Conservation (phyloP, 176 grass and related monocot genomes). For the Oryza coarctata region DNA sequence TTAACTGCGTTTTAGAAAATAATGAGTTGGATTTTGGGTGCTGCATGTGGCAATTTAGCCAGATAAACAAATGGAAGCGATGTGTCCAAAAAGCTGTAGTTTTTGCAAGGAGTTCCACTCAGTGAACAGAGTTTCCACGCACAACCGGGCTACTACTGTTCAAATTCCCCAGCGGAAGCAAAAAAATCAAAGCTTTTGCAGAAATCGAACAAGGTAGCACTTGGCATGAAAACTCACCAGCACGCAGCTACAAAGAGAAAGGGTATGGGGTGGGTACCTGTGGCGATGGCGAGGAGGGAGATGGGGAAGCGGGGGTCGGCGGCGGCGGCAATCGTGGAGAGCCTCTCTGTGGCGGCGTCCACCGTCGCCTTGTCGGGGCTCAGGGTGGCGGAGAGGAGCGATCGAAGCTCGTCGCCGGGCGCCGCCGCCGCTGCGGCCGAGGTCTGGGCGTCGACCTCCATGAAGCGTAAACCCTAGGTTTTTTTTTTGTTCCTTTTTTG, state of each 20-base stretch:
- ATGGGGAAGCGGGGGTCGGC: constrained; percentile 53
- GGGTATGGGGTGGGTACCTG: constrained; percentile 38
- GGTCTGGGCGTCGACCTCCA: constrained; percentile 39
- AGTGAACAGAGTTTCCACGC: not conserved
- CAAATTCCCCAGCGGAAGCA: not conserved
- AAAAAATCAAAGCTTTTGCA: constrained; percentile 5
- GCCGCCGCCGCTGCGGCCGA: constrained; percentile 12
- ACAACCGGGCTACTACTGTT: not conserved
- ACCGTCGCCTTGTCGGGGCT: constrained; percentile 64
- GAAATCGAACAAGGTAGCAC: not conserved
- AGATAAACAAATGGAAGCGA: not conserved
- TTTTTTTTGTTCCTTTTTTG: not conserved
- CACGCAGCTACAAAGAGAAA: not conserved
- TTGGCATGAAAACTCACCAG: not conserved
- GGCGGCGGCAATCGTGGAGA: constrained; percentile 38
- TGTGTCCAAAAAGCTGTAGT: not conserved
- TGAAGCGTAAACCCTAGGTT: constrained; percentile 45
- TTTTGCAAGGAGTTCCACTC: not conserved
- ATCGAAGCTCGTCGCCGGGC: constrained; percentile 30
- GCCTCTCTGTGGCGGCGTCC: constrained; percentile 49
- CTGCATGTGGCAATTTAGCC: not conserved
- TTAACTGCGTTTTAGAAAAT: not conserved
- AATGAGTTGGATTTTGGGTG: not conserved
- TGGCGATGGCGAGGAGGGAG: constrained; percentile 68
- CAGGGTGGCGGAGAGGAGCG: constrained; percentile 66